phyloP scores from a whole-genome alignment of 164 flowering plant species.

The Paratinospora sagittata region DNA sequence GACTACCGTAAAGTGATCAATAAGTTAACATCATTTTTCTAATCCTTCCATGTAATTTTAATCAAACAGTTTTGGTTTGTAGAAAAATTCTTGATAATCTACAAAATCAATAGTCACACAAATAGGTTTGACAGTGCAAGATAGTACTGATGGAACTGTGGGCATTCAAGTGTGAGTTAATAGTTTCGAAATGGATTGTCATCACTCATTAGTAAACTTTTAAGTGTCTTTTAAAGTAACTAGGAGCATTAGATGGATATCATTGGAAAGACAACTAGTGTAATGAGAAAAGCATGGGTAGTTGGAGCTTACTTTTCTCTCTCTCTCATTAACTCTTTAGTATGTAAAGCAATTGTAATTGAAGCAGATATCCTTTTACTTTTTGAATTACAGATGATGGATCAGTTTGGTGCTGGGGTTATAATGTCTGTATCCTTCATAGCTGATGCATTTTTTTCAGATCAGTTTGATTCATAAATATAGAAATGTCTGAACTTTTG shows the following conservation, averaged over 20 bases:
- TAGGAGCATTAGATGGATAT: not conserved
- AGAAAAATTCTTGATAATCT: not conserved
- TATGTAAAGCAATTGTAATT: not conserved
- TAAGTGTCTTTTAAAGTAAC: not conserved
- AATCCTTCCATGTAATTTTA: not conserved
- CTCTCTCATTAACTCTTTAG: not conserved
- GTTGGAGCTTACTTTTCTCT: not conserved
- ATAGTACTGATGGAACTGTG: not conserved
- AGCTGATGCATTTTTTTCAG: not conserved
- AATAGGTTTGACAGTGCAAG: too few relatives aligned
- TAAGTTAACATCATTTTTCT: not conserved
- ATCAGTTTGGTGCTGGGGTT: conserved; percentile 95
- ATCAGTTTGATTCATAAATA: not conserved
- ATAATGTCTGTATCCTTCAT: conserved; percentile 75
- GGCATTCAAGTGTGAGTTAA: not conserved
- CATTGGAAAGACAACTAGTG: not conserved
- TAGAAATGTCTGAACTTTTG: not conserved
- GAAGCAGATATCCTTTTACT: not conserved
- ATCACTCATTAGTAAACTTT: not conserved
- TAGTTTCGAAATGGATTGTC: not conserved
- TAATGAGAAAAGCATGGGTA: not conserved
- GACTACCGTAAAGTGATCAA: too few relatives aligned
- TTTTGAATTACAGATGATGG: conserved; percentile 72
- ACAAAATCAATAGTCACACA: not conserved
- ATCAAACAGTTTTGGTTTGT: not conserved